A percentile compares a stretch with the other conserved stretches of the same genome.
These are phyloP conservation scores for Cercospora sp. DNA, from an alignment of 2,329 filamentous ascomycete genomes.

Conservation along the genomic window DNA sequence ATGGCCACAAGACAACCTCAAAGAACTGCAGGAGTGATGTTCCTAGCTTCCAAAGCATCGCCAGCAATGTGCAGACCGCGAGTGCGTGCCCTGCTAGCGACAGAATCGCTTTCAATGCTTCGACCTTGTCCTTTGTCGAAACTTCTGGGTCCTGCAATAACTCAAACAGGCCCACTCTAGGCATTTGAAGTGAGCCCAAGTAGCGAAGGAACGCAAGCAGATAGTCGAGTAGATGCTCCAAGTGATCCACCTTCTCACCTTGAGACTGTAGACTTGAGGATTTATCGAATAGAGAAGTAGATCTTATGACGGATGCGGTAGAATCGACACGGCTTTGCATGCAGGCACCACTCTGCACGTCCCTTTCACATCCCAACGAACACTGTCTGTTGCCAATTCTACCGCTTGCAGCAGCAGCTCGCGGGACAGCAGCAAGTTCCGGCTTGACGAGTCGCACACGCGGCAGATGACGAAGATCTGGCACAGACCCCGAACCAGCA, in stretches of 20 bases:
- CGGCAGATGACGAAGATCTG: constrained; percentile 28
- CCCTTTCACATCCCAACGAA: constrained; percentile 28
- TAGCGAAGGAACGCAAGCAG: constrained; percentile 12
- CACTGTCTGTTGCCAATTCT: constrained; percentile 16
- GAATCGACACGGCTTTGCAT: constrained; percentile 7
- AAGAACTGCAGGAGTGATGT: constrained; percentile 31
- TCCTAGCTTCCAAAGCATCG: constrained; percentile 31
- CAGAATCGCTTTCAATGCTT: constrained; percentile 30
- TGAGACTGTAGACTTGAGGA: neutral
- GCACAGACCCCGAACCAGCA: neutral
- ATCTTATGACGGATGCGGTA: constrained; percentile 4
- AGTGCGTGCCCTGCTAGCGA: constrained; percentile 28
- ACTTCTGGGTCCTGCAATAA: constrained; percentile 25
- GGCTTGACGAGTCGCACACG: constrained; percentile 33
- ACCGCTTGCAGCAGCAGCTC: constrained; percentile 6
- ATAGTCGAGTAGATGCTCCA: constrained; percentile 15
- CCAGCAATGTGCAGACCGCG: constrained; percentile 30
- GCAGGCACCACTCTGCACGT: constrained; percentile 22
- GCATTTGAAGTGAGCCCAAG: constrained; percentile 18
- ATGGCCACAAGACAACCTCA: constrained; percentile 34
- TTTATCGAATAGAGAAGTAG: constrained; percentile 6
- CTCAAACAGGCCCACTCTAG: constrained; percentile 22
- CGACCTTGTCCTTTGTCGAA: constrained; percentile 28
- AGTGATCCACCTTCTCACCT: neutral
- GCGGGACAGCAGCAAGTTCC: constrained; percentile 31